Percentiles rank a stretch among this genome's conserved stretches.
Evolutionary conservation across 73 alveolate species (phyloP).

Genomic region (Paraurostyla sp.): DNA sequence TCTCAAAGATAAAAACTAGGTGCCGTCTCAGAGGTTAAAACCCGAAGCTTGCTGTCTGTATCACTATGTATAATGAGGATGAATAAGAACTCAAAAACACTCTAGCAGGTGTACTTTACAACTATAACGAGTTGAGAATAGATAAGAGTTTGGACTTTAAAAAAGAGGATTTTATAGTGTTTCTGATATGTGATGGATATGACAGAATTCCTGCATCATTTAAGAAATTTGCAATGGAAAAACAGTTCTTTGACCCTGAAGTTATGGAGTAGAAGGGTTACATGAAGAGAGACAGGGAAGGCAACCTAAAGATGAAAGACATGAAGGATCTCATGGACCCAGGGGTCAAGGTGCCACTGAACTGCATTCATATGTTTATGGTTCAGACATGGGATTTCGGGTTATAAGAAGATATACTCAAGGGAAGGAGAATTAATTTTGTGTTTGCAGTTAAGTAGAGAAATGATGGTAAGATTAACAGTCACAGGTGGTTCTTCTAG

Average conservation of each 20-base stretch:
- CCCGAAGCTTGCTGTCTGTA: background rate
- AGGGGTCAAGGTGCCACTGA: slow-evolving; percentile 7
- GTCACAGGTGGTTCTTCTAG: slow-evolving; percentile 65
- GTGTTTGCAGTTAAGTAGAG: slow-evolving; percentile 54
- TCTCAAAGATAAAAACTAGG: background rate
- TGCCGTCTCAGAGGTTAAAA: background rate
- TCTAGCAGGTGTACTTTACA: background rate
- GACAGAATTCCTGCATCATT: background rate
- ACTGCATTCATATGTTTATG: slow-evolving; percentile 29
- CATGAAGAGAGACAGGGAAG: background rate
- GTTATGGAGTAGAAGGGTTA: background rate
- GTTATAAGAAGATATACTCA: background rate
- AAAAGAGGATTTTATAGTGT: no score
- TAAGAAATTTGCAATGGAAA: background rate
- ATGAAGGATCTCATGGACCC: no score
- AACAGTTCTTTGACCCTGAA: background rate
- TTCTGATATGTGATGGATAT: slow-evolving; percentile 20
- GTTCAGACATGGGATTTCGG: slow-evolving; percentile 55
- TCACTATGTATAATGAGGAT: no score
- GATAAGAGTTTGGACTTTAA: no score
- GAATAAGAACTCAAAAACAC: background rate
- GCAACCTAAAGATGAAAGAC: slow-evolving; percentile 18
- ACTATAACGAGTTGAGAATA: background rate
- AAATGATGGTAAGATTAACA: slow-evolving; percentile 70
- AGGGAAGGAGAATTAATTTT: slow-evolving; percentile 30